Evolutionary conservation across 305 asterid species (phyloP), one percentile per base, ranked within the genome.

Genomic region (Vinca major): DNA sequence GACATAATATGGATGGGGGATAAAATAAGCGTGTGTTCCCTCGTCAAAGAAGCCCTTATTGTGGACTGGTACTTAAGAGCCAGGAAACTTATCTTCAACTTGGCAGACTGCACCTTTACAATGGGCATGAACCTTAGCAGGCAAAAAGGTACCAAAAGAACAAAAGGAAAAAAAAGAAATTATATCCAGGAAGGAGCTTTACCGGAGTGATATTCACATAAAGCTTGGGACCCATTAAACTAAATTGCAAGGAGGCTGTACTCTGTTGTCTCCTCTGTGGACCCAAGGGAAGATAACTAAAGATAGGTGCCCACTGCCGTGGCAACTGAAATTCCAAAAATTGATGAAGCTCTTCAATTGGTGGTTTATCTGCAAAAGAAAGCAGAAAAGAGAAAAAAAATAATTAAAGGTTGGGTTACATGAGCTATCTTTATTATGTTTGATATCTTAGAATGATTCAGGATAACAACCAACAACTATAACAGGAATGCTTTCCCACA

Each of bases 261-360:
- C 80, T 85, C 75, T 84, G 87, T 73, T 89, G 89, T 78, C 89
- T 87, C 60, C 95, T 83, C 60, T 92, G 95, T 61, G 97, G 99
- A 77, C 97, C 99, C 72, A 93, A 92, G 47, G 99, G 96, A 80
- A 93, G 97, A 74, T 93, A 96, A 62, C 91, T 83, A 72, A 89
- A 93, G 54, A 93, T 87, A 64, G 99, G 99, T 52, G 99, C 99
- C 99, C 99, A 93, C 78, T 89, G 97, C 81, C 97, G 79, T 53
- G 99, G 99, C 75, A 91, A 87, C 82, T 93, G 99, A 82, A 93
- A 93, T 77, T 93, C 99, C 74, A 93, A 82, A 85, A 93, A 93
- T 79, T 93, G 99, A 75, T 93, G 89, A 76, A 93, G 97, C 84
- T 93, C 97, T 80, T 93, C 97, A 69, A 91, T 84, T 33, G 97